Percentiles rank a stretch among this genome's conserved stretches.
These are phyloP conservation scores for Sporisorium iseilematis-ciliati DNA, from an alignment of 1,284 basidiomycete species.

Conservation along the genomic window DNA sequence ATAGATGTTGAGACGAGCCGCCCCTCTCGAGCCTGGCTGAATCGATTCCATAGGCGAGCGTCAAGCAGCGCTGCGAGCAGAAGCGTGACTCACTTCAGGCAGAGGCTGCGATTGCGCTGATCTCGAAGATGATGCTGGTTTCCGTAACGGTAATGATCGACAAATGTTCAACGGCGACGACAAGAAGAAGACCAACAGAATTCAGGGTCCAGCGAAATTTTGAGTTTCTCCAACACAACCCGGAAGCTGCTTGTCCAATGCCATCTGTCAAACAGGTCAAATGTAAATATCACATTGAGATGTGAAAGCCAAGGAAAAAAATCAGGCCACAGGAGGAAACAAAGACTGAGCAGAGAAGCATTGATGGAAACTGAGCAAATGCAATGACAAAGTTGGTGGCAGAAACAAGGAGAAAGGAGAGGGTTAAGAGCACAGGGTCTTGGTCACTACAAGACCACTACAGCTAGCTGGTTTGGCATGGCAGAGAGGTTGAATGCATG, in stretches of 20 bases:
- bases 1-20: conserved; percentile 23
- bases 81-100: not conserved
- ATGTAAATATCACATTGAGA: too few species aligned
- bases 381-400: too few species aligned
- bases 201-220: conserved; percentile 3
- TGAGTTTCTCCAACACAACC: not conserved
- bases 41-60: conserved; percentile 18
- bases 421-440: too few species aligned
- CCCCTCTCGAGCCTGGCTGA: conserved; percentile 39
- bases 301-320: too few species aligned
- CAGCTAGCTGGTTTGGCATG: too few species aligned
- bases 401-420: too few species aligned
- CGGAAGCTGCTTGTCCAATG: not conserved
- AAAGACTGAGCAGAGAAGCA: too few species aligned
- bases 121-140: too few species aligned
- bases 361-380: too few species aligned
- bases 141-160: not conserved
- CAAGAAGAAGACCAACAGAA: not conserved
- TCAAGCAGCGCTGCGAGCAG: not conserved
- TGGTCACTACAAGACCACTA: too few species aligned
- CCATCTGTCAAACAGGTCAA: not conserved
- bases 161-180: not conserved
- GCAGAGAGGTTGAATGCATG: too few species aligned
- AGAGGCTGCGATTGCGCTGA: not conserved
- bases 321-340: too few species aligned